These are phyloP conservation scores for Tolypocladium tundrense DNA, from an alignment of 2,329 filamentous ascomycete species.

Conservation along the genomic window DNA sequence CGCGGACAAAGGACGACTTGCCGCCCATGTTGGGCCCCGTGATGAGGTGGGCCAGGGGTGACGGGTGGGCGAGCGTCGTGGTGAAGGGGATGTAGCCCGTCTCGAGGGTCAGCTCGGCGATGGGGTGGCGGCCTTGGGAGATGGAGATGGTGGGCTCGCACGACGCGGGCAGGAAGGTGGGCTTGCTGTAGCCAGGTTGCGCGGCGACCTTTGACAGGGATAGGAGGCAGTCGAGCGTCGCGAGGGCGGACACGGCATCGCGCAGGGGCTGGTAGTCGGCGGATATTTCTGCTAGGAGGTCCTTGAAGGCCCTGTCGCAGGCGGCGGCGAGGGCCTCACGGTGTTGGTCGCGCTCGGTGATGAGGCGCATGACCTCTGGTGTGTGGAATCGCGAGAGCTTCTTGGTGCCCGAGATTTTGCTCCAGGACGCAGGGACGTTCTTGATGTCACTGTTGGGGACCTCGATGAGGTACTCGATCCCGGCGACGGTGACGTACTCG, in stretches of 20 bases:
- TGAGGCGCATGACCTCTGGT: constrained; percentile 72
- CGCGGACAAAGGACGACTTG: constrained; percentile 94
- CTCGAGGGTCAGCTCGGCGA: constrained; percentile 84
- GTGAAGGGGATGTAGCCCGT: constrained; percentile 87
- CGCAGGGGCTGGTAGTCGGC: constrained; percentile 82
- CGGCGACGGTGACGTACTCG: constrained; percentile 72
- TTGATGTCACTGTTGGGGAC: constrained; percentile 75
- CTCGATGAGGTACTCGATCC: constrained; percentile 92
- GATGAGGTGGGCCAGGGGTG: constrained; percentile 68
- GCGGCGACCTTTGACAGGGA: constrained; percentile 76
- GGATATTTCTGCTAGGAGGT: constrained; percentile 63
- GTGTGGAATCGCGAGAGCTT: constrained; percentile 89
- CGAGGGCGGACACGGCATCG: constrained; percentile 77
- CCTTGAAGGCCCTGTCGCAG: constrained; percentile 72
- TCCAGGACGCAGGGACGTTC: constrained; percentile 86
- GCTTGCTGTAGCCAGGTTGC: constrained; percentile 81
- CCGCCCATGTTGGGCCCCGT: constrained; percentile 99
- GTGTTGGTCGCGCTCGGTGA: constrained; percentile 85
- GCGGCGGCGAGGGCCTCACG: constrained; percentile 87
- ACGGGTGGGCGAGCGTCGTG: constrained; percentile 56
- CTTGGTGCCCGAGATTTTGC: constrained; percentile 91
- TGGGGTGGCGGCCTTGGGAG: constrained; percentile 70
- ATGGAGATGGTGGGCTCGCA: constrained; percentile 54
- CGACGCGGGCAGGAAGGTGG: constrained; percentile 52
- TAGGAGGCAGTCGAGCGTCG: constrained; percentile 80